These are phyloP conservation scores for Aspergillus panamensis DNA, from an alignment of 495 filamentous ascomycete genomes.

Conservation along the genomic window DNA sequence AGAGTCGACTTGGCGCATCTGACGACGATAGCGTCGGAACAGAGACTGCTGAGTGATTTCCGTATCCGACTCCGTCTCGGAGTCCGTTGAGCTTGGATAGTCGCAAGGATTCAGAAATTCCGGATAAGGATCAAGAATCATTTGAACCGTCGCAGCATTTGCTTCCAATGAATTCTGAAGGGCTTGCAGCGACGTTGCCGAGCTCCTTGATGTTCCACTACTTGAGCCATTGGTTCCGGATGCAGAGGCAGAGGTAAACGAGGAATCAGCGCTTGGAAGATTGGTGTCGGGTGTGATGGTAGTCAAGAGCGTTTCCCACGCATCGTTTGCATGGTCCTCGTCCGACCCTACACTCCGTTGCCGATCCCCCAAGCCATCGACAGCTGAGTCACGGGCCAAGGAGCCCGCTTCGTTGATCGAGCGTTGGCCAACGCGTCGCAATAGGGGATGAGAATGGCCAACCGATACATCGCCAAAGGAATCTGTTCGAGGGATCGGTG, in stretches of 20 bases:
- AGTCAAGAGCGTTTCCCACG: slow-evolving; percentile 76
- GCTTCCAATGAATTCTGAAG: slow-evolving; percentile 25
- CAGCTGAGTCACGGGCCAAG: slow-evolving; percentile 22
- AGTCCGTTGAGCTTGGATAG: slow-evolving; percentile 38
- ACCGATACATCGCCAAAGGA: slow-evolving; percentile 18
- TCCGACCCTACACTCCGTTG: slow-evolving; percentile 78
- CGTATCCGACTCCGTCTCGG: slow-evolving; percentile 31
- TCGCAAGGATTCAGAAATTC: slow-evolving; percentile 44
- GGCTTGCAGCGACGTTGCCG: slow-evolving; percentile 34
- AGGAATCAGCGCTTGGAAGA: slow-evolving; percentile 74
- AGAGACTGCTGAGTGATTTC: slow-evolving; percentile 24
- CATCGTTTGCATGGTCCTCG: slow-evolving; percentile 49
- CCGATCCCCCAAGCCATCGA: slow-evolving; percentile 80
- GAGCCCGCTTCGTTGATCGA: slow-evolving; percentile 23
- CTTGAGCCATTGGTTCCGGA: slow-evolving; percentile 33
- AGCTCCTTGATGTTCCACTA: slow-evolving; percentile 32
- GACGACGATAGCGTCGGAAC: slow-evolving; percentile 22
- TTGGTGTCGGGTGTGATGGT: slow-evolving; percentile 79
- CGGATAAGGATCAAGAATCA: slow-evolving; percentile 40
- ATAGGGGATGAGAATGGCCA: slow-evolving; percentile 17
- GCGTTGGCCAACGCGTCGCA: slow-evolving; percentile 29
- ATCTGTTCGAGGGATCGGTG: slow-evolving; percentile 28
- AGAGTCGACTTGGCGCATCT: slow-evolving; percentile 21
- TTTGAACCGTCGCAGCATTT: slow-evolving; percentile 23
- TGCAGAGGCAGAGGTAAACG: slow-evolving; percentile 67